Evolutionary conservation across 148 eudicot species (phyloP).

Genomic region (Rhododendron ovatum): DNA sequence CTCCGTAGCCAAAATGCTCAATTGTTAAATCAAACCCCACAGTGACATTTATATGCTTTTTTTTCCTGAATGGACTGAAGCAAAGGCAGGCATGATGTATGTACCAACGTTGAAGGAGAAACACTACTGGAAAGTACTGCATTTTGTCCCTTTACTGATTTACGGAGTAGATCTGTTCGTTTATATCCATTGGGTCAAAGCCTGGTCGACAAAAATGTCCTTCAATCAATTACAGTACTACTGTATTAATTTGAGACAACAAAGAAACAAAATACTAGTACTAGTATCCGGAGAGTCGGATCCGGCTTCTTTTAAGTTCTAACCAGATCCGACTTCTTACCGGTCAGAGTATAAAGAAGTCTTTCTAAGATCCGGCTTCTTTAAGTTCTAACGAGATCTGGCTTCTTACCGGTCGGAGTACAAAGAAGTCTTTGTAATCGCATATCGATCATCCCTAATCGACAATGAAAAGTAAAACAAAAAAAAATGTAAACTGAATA

Average conservation of each 20-base stretch:
- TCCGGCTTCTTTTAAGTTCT: too few relatives aligned
- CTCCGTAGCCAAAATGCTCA: not conserved
- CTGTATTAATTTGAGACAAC: not conserved
- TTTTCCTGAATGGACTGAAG: not conserved
- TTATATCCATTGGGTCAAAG: not conserved
- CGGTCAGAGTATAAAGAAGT: too few relatives aligned
- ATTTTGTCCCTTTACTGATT: not conserved
- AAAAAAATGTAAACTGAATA: too few relatives aligned
- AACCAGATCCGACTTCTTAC: too few relatives aligned
- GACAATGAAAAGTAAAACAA: too few relatives aligned
- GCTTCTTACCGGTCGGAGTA: too few relatives aligned
- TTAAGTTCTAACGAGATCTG: too few relatives aligned
- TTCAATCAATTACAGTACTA: not conserved
- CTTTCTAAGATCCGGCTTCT: too few relatives aligned
- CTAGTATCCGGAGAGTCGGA: too few relatives aligned
- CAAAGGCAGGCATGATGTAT: not conserved
- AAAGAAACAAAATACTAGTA: not conserved
- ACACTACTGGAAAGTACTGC: not conserved
- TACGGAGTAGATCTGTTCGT: not conserved
- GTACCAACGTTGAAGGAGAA: not conserved
- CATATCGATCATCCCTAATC: too few relatives aligned
- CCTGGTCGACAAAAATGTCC: not conserved
- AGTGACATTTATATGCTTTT: not conserved
- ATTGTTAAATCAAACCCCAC: conserved; percentile 1
- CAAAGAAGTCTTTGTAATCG: too few relatives aligned